Evolutionary conservation across 1,284 basidiomycete genomes (phyloP), one percentile per base, ranked within the genome.

Genomic region (Trichosporon coremiiforme): DNA sequence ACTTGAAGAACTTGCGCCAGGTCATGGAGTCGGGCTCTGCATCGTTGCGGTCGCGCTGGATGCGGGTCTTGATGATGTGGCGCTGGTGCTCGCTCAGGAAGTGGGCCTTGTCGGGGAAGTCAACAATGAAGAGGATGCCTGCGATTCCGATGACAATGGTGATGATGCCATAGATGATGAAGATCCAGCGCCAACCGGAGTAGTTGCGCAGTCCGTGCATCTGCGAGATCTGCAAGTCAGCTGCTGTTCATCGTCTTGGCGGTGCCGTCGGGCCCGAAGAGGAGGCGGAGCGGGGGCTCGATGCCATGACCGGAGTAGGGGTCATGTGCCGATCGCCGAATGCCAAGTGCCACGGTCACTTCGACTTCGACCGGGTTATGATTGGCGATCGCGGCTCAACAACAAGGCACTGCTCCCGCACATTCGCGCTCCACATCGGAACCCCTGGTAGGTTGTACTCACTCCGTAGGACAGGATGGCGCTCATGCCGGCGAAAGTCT

Each of bases 61-160:
- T 84, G 55, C 85, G 80, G 10, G 80, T 76, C 33, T 81, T 73
- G 68, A 85, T 75, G 69, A 85, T 78, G 36, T 76, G 73, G 45
- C 77, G 82, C 73, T 86, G 80, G 17, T 82, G 79, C 13, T 73
- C 71, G 6, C 74, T 80, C 35, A 86, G 77, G 81, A 86, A 85
- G 38, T 73, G 83, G 66, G 80, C 81, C 75, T 83, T 82, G 76
- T 85, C 85, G 22, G 85, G 85, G 81, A 85, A 85, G 75, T 85
- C 85, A 64, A 67, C 41, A 66, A 80, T 76, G 63, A 78, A 67
- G 64, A 80, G 65, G 60, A 66, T 75, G 17, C 78, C 79, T 5
- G 62, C n/a, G 22, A 83, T 17, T 9, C 79, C 82, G 55, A 84
- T 74, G 22, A 69, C 75, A 53, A 78, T 35, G 25, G 71, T 72